Conservation (phyloP, 352 stramenopile genomes). For the Phytopythium litorale region DNA sequence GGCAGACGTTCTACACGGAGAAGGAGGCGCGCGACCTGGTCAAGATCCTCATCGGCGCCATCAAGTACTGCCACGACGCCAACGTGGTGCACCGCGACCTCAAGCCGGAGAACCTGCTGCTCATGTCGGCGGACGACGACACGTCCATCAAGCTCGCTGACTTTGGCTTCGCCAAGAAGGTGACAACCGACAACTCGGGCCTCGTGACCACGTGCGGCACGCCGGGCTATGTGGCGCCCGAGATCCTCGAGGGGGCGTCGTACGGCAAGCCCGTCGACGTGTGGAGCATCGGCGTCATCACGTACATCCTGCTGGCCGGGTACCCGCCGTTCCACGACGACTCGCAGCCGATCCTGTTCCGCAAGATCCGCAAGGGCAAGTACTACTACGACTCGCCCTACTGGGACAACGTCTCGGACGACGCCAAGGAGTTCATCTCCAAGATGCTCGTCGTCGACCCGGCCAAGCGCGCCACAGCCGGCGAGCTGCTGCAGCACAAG, state of each 20-base stretch:
- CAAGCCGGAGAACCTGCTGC: slow-evolving; percentile 88
- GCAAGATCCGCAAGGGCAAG: slow-evolving; percentile 82
- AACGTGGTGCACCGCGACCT: slow-evolving; percentile 81
- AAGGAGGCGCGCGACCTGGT: slow-evolving; percentile 83
- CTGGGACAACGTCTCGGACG: slow-evolving; percentile 86
- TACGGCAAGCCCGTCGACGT: slow-evolving; percentile 85
- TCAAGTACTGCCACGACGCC: slow-evolving; percentile 87
- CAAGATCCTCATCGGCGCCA: slow-evolving; percentile 69
- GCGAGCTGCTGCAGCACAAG: slow-evolving; percentile 59
- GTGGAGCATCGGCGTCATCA: slow-evolving; percentile 87
- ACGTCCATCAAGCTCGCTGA: slow-evolving; percentile 90
- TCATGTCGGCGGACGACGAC: slow-evolving; percentile 81
- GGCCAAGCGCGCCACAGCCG: slow-evolving; percentile 54
- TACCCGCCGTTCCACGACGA: slow-evolving; percentile 92
- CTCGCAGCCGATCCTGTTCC: slow-evolving; percentile 91
- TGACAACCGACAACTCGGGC: slow-evolving; percentile 50
- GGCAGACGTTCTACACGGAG: slow-evolving; percentile 77
- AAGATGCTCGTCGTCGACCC: slow-evolving; percentile 84
- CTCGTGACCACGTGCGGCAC: slow-evolving; percentile 77
- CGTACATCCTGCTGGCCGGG: slow-evolving; percentile 87
- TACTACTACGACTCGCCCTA: slow-evolving; percentile 88
- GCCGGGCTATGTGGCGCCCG: slow-evolving; percentile 76
- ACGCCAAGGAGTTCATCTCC: slow-evolving; percentile 89
- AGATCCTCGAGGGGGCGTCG: slow-evolving; percentile 78
- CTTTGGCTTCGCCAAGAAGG: slow-evolving; percentile 92